These are phyloP conservation scores for Physocladia obscura DNA, from an alignment of 192 early-diverging fungal species.

Conservation along the genomic window DNA sequence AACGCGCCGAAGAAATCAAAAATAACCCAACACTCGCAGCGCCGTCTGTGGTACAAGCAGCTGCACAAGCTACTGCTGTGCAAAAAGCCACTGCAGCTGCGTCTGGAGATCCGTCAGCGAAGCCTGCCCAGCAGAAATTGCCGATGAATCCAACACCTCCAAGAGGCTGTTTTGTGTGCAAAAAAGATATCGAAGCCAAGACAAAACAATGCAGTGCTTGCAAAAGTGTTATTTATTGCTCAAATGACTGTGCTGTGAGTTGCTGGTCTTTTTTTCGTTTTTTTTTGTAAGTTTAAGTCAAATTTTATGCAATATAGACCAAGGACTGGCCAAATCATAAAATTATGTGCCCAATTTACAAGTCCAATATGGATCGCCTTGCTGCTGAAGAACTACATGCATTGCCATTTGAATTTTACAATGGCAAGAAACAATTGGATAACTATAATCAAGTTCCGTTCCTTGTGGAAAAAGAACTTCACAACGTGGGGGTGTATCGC, in stretches of 20 bases:
- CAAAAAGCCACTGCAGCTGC: not conserved
- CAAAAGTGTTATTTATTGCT: conserved; percentile 56
- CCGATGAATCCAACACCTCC: conserved; percentile 34
- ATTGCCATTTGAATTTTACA: conserved; percentile 55
- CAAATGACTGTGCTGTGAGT: conserved; percentile 52
- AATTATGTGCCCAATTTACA: conserved; percentile 41
- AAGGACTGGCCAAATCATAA: conserved; percentile 59
- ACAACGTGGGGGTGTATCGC: conserved; percentile 55
- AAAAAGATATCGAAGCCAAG: conserved; percentile 53
- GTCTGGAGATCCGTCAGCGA: not conserved
- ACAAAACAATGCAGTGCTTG: conserved; percentile 56
- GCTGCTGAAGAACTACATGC: conserved; percentile 44
- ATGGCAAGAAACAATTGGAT: conserved; percentile 39
- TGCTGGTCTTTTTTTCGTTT: not conserved
- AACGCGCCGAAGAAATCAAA: conserved; percentile 21
- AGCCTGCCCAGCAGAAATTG: not conserved
- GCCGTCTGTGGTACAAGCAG: conserved; percentile 16
- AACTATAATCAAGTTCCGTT: conserved; percentile 53
- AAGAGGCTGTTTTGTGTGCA: conserved; percentile 50
- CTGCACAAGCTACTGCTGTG: not conserved
- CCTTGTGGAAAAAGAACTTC: conserved; percentile 43
- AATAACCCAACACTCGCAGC: conserved; percentile 15
- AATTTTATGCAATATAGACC: conserved; percentile 37
- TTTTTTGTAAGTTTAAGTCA: not conserved
- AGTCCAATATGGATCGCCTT: conserved; percentile 45